These are phyloP conservation scores for Rhodamnia argentea DNA, from an alignment of 345 rosid genomes.

Conservation along the genomic window DNA sequence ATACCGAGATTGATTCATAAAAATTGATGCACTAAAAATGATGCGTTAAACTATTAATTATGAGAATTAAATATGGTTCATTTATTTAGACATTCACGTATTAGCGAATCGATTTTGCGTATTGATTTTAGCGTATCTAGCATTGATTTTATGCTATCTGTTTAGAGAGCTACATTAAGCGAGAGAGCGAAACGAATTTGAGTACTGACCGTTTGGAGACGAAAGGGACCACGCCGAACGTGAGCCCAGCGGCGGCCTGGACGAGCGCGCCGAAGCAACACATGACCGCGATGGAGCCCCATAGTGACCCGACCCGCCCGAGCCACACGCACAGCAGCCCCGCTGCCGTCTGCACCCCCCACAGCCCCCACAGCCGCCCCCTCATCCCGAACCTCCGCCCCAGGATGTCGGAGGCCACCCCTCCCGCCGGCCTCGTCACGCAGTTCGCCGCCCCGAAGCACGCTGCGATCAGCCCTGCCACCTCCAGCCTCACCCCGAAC, in stretches of 20 bases:
- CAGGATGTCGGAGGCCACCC: constrained; percentile 50
- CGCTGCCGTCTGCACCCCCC: constrained; percentile 58
- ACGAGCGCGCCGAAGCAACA: constrained; percentile 58
- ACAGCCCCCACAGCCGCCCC: constrained; percentile 79
- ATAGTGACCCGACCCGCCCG: constrained; percentile 51
- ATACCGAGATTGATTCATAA: background rate
- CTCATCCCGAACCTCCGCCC: constrained; percentile 55
- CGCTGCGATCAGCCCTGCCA: constrained; percentile 74
- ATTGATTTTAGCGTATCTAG: background rate
- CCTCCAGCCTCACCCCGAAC: constrained; percentile 48
- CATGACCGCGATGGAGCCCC: constrained; percentile 44
- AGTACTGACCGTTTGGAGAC: constrained; percentile 53
- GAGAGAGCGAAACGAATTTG: background rate
- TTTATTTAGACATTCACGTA: background rate
- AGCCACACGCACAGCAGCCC: constrained; percentile 54
- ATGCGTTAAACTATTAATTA: background rate
- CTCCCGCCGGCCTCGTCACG: constrained; percentile 68
- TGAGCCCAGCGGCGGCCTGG: constrained; percentile 84
- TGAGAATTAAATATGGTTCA: background rate
- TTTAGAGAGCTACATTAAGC: background rate
- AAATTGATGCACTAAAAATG: background rate
- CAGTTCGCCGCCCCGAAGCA: constrained; percentile 48
- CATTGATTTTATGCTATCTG: background rate
- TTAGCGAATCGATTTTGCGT: background rate
- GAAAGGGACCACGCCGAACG: constrained; percentile 78